Base-by-base conservation (phyloP, 2,329 filamentous ascomycete species). In the Aspergillus ruber region DNA sequence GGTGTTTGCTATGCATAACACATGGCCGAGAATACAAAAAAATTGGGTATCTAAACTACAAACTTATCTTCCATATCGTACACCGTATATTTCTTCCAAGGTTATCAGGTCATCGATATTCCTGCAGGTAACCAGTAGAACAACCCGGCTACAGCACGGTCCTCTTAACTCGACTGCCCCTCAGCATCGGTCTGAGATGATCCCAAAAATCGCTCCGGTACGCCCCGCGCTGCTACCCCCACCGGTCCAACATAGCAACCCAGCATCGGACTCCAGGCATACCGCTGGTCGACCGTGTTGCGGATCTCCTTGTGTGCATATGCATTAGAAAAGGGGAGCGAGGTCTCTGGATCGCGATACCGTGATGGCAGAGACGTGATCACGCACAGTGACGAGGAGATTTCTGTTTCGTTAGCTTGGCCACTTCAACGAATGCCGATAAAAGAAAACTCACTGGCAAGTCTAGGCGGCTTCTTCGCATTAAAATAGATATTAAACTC, bases 321-420 rank as follows among this genome's bases (percentile, higher is more conserved):
- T 39, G 82, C 74, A 63, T 91, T 91, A 53, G 82, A 79, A 68
- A 91, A 98, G 1, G 84, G 82, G 13, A 97, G 76, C 0, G 88
- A 87, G 0, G 91, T 97, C 56, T 81, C 79, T 0, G 90, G 88
- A 65, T 98, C 93, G 20, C 84, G 81, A 67, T 94, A 97, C 46
- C 82, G 82, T 10, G 91, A 93, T 4, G 84, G 81, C 45, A 84
- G 80, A 59, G 85, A 86, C 1, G 89, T 96, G 62, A 97, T 90
- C 43, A 84, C 85, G 66, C 93, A 98, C 27, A 84, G 74, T 40
- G 77, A 72, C 51, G 65, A 68, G 47, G 60, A 69, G 52, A 63
- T 71, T 69, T 73, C 72, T 74, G 43, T 23, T n/a, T 21, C 27
- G 33, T 33, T 38, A 44, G 20, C 33, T n/a, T 13, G 8, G 33